Percentiles rank a stretch among this genome's conserved stretches.
phyloP scores from a whole-genome alignment of 148 eudicot genomes.

The Simmondsia chinensis region DNA sequence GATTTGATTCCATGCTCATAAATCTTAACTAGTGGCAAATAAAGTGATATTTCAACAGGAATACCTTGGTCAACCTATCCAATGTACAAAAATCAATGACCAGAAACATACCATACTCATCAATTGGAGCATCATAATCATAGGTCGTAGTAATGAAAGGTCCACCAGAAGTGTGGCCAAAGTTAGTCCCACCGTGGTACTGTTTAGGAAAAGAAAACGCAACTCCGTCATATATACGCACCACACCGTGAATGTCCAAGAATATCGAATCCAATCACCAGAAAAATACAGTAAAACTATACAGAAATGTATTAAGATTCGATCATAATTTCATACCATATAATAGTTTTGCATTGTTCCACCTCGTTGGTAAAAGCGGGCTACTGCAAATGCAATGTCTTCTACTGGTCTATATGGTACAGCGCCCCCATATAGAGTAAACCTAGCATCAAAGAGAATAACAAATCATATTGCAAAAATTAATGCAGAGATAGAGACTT shows the following conservation, averaged over 20 bases:
- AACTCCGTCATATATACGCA: too few relatives aligned
- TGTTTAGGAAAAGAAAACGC: conserved; percentile 19
- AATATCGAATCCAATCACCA: too few relatives aligned
- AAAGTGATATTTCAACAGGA: too few relatives aligned
- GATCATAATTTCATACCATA: too few relatives aligned
- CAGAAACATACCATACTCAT: conserved; percentile 74
- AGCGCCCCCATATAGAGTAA: conserved; percentile 54
- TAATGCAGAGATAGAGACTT: background rate
- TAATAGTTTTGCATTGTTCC: conserved; percentile 97
- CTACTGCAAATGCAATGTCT: conserved; percentile 90
- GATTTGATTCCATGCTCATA: too few relatives aligned
- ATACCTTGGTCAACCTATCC: too few relatives aligned
- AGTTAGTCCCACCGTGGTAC: conserved; percentile 99
- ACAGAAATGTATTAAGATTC: too few relatives aligned
- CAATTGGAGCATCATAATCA: conserved; percentile 96
- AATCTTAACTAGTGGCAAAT: too few relatives aligned
- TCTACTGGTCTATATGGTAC: conserved; percentile 81
- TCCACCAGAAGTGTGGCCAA: conserved; percentile 76
- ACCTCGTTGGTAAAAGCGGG: conserved; percentile 87
- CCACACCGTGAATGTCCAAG: too few relatives aligned
- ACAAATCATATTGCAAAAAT: conserved; percentile 1
- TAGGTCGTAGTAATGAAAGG: conserved; percentile 83
- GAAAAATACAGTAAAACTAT: too few relatives aligned
- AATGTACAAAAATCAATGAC: background rate
- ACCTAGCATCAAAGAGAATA: conserved; percentile 37